Conservation (phyloP, 257 asterid genomes). For the Salvia hispanica region DNA sequence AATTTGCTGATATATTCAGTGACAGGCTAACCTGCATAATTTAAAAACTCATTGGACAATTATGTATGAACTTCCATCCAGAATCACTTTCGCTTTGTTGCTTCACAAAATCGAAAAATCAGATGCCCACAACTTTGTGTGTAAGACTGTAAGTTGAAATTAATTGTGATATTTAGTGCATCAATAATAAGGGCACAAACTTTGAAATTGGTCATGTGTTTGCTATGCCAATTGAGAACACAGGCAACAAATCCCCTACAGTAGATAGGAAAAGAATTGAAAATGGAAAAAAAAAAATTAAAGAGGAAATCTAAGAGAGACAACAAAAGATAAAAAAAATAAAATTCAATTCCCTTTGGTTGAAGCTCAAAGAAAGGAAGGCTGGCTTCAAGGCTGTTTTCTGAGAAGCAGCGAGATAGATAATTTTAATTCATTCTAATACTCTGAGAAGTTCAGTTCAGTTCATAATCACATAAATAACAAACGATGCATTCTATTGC, state of each 20-base stretch:
- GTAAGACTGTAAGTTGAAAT: not conserved
- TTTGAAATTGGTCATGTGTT: not conserved
- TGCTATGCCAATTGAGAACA: not conserved
- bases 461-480: not conserved
- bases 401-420: no score
- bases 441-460: no score
- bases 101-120: not conserved
- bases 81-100: not conserved
- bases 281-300: not conserved
- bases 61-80: not conserved
- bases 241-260: not conserved
- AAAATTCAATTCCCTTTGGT: not conserved
- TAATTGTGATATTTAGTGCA: not conserved
- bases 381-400: not conserved
- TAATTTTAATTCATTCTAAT: no score
- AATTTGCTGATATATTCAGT: conserved; percentile 55
- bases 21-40: conserved; percentile 63
- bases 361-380: conserved; percentile 2
- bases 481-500: not conserved
- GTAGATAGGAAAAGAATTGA: not conserved
- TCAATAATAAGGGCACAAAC: not conserved
- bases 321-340: not conserved
- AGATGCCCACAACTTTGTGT: conserved; percentile 11
- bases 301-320: not conserved
- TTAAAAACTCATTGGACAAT: conserved; percentile 15